Evolutionary conservation across 83 land plant genomes (phyloP).

Genomic region (Larix sibirica): DNA sequence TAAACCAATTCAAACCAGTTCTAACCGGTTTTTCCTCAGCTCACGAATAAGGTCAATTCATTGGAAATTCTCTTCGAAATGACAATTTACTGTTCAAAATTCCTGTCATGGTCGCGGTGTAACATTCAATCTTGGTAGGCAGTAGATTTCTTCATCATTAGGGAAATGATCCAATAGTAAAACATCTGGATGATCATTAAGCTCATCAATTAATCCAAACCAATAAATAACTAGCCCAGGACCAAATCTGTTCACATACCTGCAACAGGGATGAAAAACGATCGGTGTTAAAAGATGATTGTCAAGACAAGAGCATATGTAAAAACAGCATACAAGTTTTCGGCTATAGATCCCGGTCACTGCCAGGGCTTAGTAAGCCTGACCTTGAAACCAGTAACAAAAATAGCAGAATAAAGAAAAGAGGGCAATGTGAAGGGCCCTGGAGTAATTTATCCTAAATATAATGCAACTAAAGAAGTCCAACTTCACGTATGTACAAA

Average conservation of each 20-base stretch:
- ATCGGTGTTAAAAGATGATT: too few relatives aligned
- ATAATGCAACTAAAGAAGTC: background rate
- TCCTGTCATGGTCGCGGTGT: slow-evolving; percentile 6
- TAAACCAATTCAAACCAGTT: too few relatives aligned
- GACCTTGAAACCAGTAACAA: background rate
- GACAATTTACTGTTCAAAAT: background rate
- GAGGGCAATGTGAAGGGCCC: too few relatives aligned
- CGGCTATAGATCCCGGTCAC: background rate
- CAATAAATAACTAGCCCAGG: slow-evolving; percentile 51
- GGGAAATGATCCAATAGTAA: slow-evolving; percentile 42
- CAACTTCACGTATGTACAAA: background rate
- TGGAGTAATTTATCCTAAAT: too few relatives aligned
- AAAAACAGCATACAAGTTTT: background rate
- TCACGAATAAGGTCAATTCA: too few relatives aligned
- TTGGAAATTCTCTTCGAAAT: too few relatives aligned
- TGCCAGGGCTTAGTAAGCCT: background rate
- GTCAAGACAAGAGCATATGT: background rate
- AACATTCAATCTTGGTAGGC: slow-evolving; percentile 28
- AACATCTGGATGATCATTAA: slow-evolving; percentile 39
- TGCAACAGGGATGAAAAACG: background rate
- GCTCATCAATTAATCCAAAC: slow-evolving; percentile 49
- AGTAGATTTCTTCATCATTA: slow-evolving; percentile 35
- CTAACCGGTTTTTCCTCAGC: too few relatives aligned
- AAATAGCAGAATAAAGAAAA: background rate
- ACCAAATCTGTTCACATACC: slow-evolving; percentile 53